phyloP scores from a whole-genome alignment of 768 basidiomycete genomes.

The Serpula lacrymans region DNA sequence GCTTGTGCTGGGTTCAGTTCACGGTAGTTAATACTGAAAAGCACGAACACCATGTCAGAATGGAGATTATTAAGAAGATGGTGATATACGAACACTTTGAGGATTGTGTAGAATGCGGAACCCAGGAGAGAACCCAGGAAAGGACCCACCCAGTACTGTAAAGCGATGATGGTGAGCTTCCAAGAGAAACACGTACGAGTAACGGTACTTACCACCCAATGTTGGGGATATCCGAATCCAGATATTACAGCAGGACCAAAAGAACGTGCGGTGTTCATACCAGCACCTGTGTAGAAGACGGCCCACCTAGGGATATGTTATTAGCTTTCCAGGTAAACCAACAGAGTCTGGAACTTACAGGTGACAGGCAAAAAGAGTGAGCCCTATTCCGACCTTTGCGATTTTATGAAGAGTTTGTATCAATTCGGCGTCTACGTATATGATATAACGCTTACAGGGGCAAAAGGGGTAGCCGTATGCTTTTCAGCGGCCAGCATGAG shows the following conservation, averaged over 20 bases:
- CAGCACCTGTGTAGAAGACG: constrained; percentile 60
- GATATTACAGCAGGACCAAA: constrained; percentile 69
- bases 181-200: neutral
- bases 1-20: constrained; percentile 28
- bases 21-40: constrained; percentile 21
- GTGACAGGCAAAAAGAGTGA: constrained; percentile 61
- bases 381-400: constrained; percentile 66
- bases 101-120: constrained; percentile 50
- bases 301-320: constrained; percentile 41
- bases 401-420: constrained; percentile 4
- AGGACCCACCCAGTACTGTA: constrained; percentile 70
- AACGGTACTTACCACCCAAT: constrained; percentile 57
- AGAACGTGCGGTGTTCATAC: constrained; percentile 66
- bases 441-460: too few species aligned
- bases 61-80: neutral
- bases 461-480: constrained; percentile 61
- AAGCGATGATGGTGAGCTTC: constrained; percentile 4
- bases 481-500: constrained; percentile 75
- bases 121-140: constrained; percentile 62
- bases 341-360: constrained; percentile 36
- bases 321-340: neutral
- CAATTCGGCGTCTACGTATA: neutral
- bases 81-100: constrained; percentile 49
- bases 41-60: constrained; percentile 5
- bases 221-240: constrained; percentile 48